Conservation (phyloP, 768 basidiomycete species). For the Phlebiopsis flavidoalba region DNA sequence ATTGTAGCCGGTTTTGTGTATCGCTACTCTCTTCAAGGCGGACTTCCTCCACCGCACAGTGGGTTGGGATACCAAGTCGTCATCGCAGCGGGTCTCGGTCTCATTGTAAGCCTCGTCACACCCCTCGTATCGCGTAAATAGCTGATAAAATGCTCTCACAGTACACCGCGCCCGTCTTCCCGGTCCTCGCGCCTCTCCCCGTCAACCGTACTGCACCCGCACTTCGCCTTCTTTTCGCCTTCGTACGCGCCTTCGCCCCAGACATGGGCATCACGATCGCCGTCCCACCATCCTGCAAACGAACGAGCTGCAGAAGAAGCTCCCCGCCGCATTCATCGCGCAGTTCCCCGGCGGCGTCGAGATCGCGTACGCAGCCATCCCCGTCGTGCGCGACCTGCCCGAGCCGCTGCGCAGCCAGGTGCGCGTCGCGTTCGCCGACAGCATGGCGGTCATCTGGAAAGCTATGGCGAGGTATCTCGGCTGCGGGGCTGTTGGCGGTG, state of each 20-base stretch:
- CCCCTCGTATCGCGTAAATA: too few species aligned
- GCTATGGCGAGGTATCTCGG: constrained; percentile 36
- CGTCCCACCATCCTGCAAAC: constrained; percentile 44
- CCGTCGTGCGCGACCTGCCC: constrained; percentile 30
- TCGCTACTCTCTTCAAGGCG: constrained; percentile 22
- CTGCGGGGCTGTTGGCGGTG: constrained; percentile 29
- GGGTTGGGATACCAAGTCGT: constrained; percentile 28
- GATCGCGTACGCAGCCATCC: constrained; percentile 43
- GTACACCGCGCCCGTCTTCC: constrained; percentile 16
- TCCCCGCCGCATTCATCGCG: constrained; percentile 34
- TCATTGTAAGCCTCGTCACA: constrained; percentile 10
- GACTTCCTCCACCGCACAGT: constrained; percentile 17
- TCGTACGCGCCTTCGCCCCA: constrained; percentile 27
- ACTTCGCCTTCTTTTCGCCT: constrained; percentile 25
- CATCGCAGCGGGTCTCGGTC: constrained; percentile 13
- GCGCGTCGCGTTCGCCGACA: constrained; percentile 35
- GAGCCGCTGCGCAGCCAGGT: constrained; percentile 30
- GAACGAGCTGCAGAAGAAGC: constrained; percentile 33
- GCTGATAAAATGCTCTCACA: neutral
- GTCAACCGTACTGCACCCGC: constrained; percentile 28
- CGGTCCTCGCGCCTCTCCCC: constrained; percentile 24
- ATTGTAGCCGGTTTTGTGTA: constrained; percentile 32
- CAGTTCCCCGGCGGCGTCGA: constrained; percentile 33
- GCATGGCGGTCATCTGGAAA: constrained; percentile 37
- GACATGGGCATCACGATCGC: constrained; percentile 43